Evolutionary conservation across 768 basidiomycete species (phyloP), one percentile per base, ranked within the genome.

Genomic region (Chalciporus piperatus): DNA sequence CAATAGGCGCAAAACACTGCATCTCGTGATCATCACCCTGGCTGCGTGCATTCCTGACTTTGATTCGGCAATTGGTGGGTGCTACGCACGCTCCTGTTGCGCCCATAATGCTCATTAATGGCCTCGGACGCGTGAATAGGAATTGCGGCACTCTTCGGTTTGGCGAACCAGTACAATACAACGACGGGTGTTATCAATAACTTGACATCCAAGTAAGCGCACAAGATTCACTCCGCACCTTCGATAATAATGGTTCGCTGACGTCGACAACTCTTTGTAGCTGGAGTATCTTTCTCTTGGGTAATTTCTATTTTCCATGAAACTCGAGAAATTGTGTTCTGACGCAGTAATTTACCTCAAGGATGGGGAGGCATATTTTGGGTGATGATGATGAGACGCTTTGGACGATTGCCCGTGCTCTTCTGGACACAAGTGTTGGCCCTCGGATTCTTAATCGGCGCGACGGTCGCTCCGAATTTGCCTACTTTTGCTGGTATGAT

Each of bases 11-110:
- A 81, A 81, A 66, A 65, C 66, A 43, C 45, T 79, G 22, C 76
- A 79, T 54, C 65, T 82, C 4, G 43, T 77, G 30, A 72, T 81
- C 41, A 61, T 79, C 55, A 80, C 78, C 0, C 65, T 81, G 52
- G 77, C 81, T 6, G 75, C 80, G 0, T 74, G 80, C 33, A 68
- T 80, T 4, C 81, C 81, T 6, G 80, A 82, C 51, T 81, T 82
- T 52, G 70, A 75, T 50, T 81, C 79, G 2, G 78, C 72, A 0
- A 74, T 78, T 22, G 81, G 80, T 76, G 8, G 10, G 67, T 52
- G 67, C 22, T 9, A 17, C 20, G 33, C 23, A 14, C 13, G 9
- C 17, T 5, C 13, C 1, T 16, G 17, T 1, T 6, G 5, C 32
- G 11, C 8, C 8, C 4, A n/a, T 9, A 4, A 17, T 19, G 11